Base-by-base conservation (phyloP, 441 rosid genomes). In the Melastoma candidum region DNA sequence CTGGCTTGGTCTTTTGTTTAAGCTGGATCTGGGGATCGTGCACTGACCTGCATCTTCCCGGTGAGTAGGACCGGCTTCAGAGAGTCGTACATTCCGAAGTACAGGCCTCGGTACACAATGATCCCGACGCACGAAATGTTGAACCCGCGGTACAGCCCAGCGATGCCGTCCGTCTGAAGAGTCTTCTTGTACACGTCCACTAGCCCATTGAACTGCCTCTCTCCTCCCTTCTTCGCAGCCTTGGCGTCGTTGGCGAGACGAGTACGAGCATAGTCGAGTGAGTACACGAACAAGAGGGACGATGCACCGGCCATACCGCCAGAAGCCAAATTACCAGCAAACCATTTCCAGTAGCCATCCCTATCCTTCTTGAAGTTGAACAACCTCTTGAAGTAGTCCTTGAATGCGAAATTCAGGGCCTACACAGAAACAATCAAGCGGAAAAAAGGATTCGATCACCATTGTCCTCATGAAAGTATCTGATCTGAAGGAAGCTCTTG, bases 281-380 rank as follows among this genome's bases (percentile, higher is more conserved):
- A 77, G 46, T 77, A 77, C 49, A 77, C 82, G 47, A 77, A 77
- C 26, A 74, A 51, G 29, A 69, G 63, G 51, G 79, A 77, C 12
- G 75, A 74, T 13, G 82, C 82, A 45, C 82, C 79, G 11, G 82
- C 82, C 41, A 77, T 77, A 50, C 77, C 79, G 47, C 82, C 82
- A 8, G 82, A 77, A 48, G 48, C 82, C 69, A 77, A 64, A 74
- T 77, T 77, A 14, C 79, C 79, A 12, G 77, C 79, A 57, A 77
- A 77, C 82, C 82, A 77, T 63, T 69, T 69, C 82, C 82, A 74
- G 68, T 74, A 77, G 25, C 82, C 82, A 64, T 77, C 82, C n/a
- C 47, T 71, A 54, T 77, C 82, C 50, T 77, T 77, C 69, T 63
- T 74, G 68, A 77, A 77, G 68, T 77, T 71, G 60, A 77, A 74